phyloP scores from a whole-genome alignment of 768 basidiomycete genomes.

The Hemileccinum impolitum region DNA sequence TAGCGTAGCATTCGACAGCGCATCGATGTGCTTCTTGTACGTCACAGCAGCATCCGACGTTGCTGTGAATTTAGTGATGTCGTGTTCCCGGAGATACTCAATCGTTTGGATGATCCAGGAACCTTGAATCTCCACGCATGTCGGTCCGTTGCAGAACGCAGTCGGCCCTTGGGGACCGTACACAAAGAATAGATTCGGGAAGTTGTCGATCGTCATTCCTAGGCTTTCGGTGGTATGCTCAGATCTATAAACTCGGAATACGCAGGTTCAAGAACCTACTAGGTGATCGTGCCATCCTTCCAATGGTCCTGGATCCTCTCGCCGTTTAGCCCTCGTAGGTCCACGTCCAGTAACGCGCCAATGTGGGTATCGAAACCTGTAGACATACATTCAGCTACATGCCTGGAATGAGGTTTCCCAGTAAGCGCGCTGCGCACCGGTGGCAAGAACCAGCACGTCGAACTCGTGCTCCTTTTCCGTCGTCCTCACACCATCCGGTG shows the following conservation, averaged over 20 bases:
- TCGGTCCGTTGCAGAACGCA: conserved; percentile 6
- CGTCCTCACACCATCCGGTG: conserved; percentile 7
- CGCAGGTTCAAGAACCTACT: conserved; percentile 2
- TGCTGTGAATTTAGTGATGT: conserved; percentile 4
- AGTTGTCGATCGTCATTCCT: conserved; percentile 2
- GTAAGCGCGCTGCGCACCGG: not conserved
- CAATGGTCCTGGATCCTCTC: conserved; percentile 13
- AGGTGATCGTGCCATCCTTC: conserved; percentile 12
- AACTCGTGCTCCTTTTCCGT: conserved; percentile 4
- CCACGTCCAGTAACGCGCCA: conserved; percentile 5
- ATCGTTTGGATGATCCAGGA: conserved; percentile 13
- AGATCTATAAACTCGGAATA: too few species aligned
- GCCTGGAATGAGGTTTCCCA: too few species aligned
- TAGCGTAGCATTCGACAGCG: conserved; percentile 2
- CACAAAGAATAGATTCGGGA: conserved; percentile 15
- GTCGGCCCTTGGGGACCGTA: conserved; percentile 16
- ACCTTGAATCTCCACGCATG: conserved; percentile 7
- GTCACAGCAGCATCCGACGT: conserved; percentile 6
- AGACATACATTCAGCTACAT: not conserved
- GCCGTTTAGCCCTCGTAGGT: conserved; percentile 7
- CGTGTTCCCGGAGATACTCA: conserved; percentile 2
- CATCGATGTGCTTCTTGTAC: conserved; percentile 9
- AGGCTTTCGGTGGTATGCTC: not conserved
- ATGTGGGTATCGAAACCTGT: conserved; percentile 3
- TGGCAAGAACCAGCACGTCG: conserved; percentile 9